phyloP scores from a whole-genome alignment of 441 rosid species.

The Adansonia gregorii region DNA sequence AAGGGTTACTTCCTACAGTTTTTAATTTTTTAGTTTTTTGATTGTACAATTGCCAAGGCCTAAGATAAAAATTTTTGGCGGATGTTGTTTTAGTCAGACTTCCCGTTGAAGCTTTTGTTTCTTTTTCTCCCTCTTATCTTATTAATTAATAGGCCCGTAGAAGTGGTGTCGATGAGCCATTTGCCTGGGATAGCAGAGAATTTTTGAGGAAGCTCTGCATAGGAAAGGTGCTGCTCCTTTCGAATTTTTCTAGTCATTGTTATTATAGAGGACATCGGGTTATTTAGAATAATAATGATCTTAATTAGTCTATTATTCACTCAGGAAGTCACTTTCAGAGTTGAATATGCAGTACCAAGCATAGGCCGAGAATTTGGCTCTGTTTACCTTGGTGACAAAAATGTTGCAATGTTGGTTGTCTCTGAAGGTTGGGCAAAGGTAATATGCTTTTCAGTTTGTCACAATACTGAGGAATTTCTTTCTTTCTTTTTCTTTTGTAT shows the following conservation, averaged over 20 bases:
- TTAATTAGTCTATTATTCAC: slow-evolving; percentile 3
- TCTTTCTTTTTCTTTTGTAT: not conserved
- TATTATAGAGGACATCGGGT: slow-evolving; percentile 14
- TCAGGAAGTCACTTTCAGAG: slow-evolving; percentile 88
- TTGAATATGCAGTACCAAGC: slow-evolving; percentile 73
- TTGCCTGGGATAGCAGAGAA: slow-evolving; percentile 97
- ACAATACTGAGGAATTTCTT: slow-evolving; percentile 21
- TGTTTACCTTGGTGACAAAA: slow-evolving; percentile 73
- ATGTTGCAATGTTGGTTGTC: slow-evolving; percentile 69
- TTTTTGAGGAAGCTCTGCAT: slow-evolving; percentile 90
- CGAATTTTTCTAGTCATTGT: slow-evolving; percentile 32
- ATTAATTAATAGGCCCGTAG: slow-evolving; percentile 67
- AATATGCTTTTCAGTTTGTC: slow-evolving; percentile 14
- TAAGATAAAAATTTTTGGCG: not conserved
- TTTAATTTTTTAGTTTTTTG: not conserved
- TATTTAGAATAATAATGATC: slow-evolving; percentile 25
- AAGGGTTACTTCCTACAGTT: not conserved
- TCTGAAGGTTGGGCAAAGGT: slow-evolving; percentile 95
- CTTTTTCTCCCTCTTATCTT: slow-evolving; percentile 5
- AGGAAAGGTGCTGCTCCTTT: slow-evolving; percentile 66
- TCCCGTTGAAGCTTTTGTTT: not conserved
- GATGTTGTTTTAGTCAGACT: not conserved
- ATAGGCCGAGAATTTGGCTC: slow-evolving; percentile 81
- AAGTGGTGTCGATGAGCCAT: slow-evolving; percentile 87
- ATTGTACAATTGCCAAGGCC: not conserved